phyloP scores from a whole-genome alignment of 2,329 filamentous ascomycete genomes.

The Podosphaera aphanis region DNA sequence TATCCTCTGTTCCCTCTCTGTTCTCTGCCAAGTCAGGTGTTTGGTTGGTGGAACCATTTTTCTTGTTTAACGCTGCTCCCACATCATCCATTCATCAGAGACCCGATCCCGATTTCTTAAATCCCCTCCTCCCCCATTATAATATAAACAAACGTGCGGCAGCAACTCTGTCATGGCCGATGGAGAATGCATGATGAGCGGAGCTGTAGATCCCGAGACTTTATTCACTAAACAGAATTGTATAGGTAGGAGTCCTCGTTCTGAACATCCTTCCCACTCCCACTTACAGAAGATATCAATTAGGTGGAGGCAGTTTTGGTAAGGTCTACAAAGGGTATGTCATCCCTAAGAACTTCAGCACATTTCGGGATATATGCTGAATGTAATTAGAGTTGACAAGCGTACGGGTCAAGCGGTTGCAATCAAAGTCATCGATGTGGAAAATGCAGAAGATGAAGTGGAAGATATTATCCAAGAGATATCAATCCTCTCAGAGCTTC shows the following conservation, averaged over 20 bases:
- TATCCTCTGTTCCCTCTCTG: too few relatives aligned
- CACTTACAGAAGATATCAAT: slow-evolving; percentile 9
- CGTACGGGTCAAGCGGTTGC: slow-evolving; percentile 80
- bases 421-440: slow-evolving; percentile 96
- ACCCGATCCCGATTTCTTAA: too few relatives aligned
- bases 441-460: slow-evolving; percentile 96
- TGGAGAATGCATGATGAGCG: slow-evolving; percentile 18
- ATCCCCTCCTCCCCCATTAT: too few relatives aligned
- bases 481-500: slow-evolving; percentile 82
- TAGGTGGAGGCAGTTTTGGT: slow-evolving; percentile 90
- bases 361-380: slow-evolving; percentile 1
- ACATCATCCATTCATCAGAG: too few relatives aligned
- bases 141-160: too few relatives aligned
- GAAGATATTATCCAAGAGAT: slow-evolving; percentile 99
- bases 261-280: neutral
- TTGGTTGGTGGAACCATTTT: too few relatives aligned
- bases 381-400: slow-evolving; percentile 51
- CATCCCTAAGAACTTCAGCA: neutral
- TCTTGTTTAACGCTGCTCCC: too few relatives aligned
- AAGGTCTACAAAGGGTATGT: slow-evolving; percentile 91
- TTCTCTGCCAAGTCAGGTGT: too few relatives aligned
- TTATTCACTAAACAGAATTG: slow-evolving; percentile 85
- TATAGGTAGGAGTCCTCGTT: slow-evolving; percentile 35
- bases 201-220: slow-evolving; percentile 57
- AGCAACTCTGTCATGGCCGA: slow-evolving; percentile 13